Conservation (phyloP, 2,329 filamentous ascomycete genomes). For the Verticillium nonalfalfae region DNA sequence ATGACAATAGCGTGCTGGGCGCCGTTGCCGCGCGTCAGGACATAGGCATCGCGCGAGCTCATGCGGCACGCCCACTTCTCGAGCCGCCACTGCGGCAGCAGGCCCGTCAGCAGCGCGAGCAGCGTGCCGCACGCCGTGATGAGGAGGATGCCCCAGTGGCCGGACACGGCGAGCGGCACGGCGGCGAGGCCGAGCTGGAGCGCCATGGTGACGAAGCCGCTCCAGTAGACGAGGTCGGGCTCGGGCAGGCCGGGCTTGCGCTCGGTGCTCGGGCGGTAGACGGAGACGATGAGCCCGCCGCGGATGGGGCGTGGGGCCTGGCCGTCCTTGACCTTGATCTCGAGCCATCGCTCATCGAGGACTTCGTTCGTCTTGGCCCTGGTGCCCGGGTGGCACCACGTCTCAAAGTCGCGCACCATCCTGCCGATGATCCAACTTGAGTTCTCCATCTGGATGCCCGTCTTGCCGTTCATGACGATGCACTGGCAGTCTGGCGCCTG, state of each 20-base stretch:
- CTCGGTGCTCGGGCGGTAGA: conserved; percentile 14
- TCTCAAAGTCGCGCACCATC: conserved; percentile 31
- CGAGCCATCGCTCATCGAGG: conserved; percentile 7
- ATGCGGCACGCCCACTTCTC: conserved; percentile 35
- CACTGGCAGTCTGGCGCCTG: conserved; percentile 19
- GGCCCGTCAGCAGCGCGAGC: conserved; percentile 25
- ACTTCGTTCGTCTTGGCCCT: conserved; percentile 5
- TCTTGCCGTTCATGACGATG: conserved; percentile 27
- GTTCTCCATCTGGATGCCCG: conserved; percentile 29
- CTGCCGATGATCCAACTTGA: conserved; percentile 34
- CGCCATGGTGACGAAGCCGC: conserved; percentile 16
- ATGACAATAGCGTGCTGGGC: conserved; percentile 31
- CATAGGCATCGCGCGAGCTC: conserved; percentile 19
- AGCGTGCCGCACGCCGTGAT: conserved; percentile 28
- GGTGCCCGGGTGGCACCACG: conserved; percentile 14
- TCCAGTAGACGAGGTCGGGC: conserved; percentile 17
- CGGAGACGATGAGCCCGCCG: conserved; percentile 18
- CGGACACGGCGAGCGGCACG: conserved; percentile 21
- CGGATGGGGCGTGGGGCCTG: conserved; percentile 10
- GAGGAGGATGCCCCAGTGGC: conserved; percentile 32
- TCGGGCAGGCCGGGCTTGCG: conserved; percentile 5
- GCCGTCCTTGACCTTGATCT: conserved; percentile 3
- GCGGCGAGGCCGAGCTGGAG: conserved; percentile 26
- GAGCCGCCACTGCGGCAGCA: conserved; percentile 31
- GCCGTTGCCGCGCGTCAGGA: conserved; percentile 33